Conservation (phyloP, 129 eudicot genomes). For the Tagetes erecta region DNA sequence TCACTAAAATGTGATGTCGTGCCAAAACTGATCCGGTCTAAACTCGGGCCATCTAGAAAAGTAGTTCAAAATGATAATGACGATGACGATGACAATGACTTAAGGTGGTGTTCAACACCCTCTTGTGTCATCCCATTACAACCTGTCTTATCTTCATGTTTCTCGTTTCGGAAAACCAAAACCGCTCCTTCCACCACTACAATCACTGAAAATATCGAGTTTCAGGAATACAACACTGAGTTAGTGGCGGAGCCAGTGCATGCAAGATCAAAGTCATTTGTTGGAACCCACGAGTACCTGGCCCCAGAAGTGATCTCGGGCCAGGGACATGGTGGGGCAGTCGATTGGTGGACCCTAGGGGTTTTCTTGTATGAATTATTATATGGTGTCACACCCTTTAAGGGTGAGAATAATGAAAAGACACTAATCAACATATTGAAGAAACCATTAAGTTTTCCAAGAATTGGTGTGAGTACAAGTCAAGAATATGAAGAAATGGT, state of each 20-base stretch:
- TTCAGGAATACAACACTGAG: constrained; percentile 40
- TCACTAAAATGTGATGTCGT: constrained; percentile 72
- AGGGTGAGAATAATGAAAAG: constrained; percentile 78
- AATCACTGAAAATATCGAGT: constrained; percentile 26
- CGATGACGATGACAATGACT: constrained; percentile 19
- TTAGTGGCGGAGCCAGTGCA: constrained; percentile 67
- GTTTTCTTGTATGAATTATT: constrained; percentile 69
- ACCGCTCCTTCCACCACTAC: constrained; percentile 36
- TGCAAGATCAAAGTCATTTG: constrained; percentile 71
- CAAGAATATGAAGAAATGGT: constrained; percentile 73
- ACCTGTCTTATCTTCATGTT: constrained; percentile 66
- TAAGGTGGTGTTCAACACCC: constrained; percentile 49
- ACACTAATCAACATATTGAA: constrained; percentile 68
- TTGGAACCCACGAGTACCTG: constrained; percentile 80
- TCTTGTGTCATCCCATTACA: constrained; percentile 56
- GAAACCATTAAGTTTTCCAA: constrained; percentile 61
- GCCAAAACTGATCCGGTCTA: constrained; percentile 52
- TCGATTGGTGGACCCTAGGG: constrained; percentile 89
- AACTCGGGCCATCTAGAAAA: constrained; percentile 24
- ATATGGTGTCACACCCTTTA: constrained; percentile 72
- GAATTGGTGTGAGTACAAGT: constrained; percentile 54
- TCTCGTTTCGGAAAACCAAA: constrained; percentile 41
- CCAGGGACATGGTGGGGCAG: constrained; percentile 78
- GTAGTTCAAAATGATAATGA: constrained; percentile 10
- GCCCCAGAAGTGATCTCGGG: constrained; percentile 85